phyloP scores from a whole-genome alignment of 2,329 filamentous ascomycete species.

The Beauveria rudraprayagi region DNA sequence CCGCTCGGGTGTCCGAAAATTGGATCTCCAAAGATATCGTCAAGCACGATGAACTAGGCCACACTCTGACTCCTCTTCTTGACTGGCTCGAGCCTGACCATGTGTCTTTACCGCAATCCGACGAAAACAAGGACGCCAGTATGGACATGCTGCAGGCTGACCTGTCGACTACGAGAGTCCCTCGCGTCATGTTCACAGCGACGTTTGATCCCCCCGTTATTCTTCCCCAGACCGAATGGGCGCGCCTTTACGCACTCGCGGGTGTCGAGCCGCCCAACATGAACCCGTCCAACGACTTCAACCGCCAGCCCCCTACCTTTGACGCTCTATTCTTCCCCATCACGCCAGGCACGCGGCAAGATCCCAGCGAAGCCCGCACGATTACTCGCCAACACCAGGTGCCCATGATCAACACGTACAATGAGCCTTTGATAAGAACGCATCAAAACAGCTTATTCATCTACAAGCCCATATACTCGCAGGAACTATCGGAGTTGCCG shows the following conservation, averaged over 20 bases:
- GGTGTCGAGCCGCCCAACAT: slow-evolving; percentile 33
- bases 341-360: slow-evolving; percentile 37
- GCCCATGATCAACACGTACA: slow-evolving; percentile 29
- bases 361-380: slow-evolving; percentile 50
- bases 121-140: slow-evolving; percentile 38
- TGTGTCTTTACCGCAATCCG: slow-evolving; percentile 44
- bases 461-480: slow-evolving; percentile 65
- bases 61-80: slow-evolving; percentile 37
- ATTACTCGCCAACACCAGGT: slow-evolving; percentile 43
- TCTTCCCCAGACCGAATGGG: slow-evolving; percentile 56
- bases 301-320: slow-evolving; percentile 37
- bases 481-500: slow-evolving; percentile 57
- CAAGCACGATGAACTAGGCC: slow-evolving; percentile 41
- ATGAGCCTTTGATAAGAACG: slow-evolving; percentile 22
- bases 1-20: slow-evolving; percentile 61
- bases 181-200: slow-evolving; percentile 67
- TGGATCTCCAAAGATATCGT: slow-evolving; percentile 66
- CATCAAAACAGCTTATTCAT: slow-evolving; percentile 59
- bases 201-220: slow-evolving; percentile 67
- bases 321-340: slow-evolving; percentile 53
- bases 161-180: slow-evolving; percentile 44
- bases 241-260: slow-evolving; percentile 52
- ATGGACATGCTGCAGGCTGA: slow-evolving; percentile 46
- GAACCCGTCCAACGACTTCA: slow-evolving; percentile 25
- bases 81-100: slow-evolving; percentile 69